Evolutionary conservation across 345 rosid species (phyloP), one percentile per base, ranked within the genome.

Genomic region (Brassica incana): DNA sequence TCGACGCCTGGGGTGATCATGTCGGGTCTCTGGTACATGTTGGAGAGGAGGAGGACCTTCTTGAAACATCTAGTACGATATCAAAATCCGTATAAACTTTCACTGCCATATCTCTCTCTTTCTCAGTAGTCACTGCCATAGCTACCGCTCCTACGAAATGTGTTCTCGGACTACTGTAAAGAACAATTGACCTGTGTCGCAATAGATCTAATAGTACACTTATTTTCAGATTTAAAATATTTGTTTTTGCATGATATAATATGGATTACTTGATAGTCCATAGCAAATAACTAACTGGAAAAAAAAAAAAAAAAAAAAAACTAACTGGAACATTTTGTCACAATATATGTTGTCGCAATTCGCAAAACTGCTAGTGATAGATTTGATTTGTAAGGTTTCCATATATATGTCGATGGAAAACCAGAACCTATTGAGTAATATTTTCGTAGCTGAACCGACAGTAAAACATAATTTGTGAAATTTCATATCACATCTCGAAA

Each of bases 121-220:
- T n/a, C n/a, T n/a, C n/a, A n/a, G n/a, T n/a, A n/a, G n/a, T n/a
- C n/a, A n/a, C n/a, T n/a, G n/a, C n/a, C n/a, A n/a, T n/a, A n/a
- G n/a, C n/a, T n/a, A n/a, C n/a, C n/a, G n/a, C n/a, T n/a, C n/a
- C n/a, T n/a, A n/a, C n/a, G n/a, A n/a, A n/a, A n/a, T n/a, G n/a
- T n/a, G n/a, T n/a, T n/a, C n/a, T n/a, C n/a, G n/a, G n/a, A n/a
- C n/a, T n/a, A n/a, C n/a, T n/a, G n/a, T n/a, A n/a, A n/a, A n/a
- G n/a, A n/a, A n/a, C n/a, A n/a, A n/a, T n/a, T n/a, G n/a, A n/a
- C 5, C 15, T 50, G 9, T 74, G 78, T 54, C 75, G 5, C 54
- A 32, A 9, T 60, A 40, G 2, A 40, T 68, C 12, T 78, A 7
- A 11, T 29, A 10, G 60, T 40, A 71, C 16, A 23, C 40, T 9